Evolutionary conservation across 768 basidiomycete species (phyloP), one percentile per base, ranked within the genome.

Genomic region (Fomitopsis serialis): DNA sequence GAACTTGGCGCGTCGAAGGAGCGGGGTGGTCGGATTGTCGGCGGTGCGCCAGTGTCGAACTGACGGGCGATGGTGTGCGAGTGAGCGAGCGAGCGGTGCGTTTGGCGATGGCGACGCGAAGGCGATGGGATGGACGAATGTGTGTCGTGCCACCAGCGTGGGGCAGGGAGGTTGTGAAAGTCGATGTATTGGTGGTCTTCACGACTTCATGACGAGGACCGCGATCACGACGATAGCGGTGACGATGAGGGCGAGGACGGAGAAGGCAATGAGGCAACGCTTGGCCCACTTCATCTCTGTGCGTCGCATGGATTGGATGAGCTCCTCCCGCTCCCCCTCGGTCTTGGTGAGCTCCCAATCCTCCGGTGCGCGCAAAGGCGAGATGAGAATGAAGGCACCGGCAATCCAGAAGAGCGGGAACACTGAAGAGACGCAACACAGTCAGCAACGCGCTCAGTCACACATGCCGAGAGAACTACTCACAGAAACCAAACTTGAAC

Each of bases 401-500:
- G 74, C 60, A 21, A 76, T 42, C 78, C 79, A 80, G 54, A 78
- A 72, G 15, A 70, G 72, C n/a, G 77, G 77, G 65, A 75, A 78
- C 48, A 78, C 77, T 77, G 56, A 34, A 34, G 17, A 56, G 15
- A 53, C 24, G 47, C 29, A 48, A 19, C 10, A 29, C 25, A 48
- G 50, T 53, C 34, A 50, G 48, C 34, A 2, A 15, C 6, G 23
- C 29, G 40, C 19, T 43, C n/a, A 9, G 19, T 19, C 7, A 6
- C 1, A 8, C 25, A 25, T 15, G 29, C 17, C 11, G 6, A 45
- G 5, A 36, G 47, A 8, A 36, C 54, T 35, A 71, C 78, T 63
- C 56, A 79, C 78, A 25, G 61, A 79, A 79, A 22, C 78, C 78
- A 25, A 72, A 75, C 55, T 71, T 75, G 70, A 79, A 79, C 36